These are phyloP conservation scores for Teratosphaeriaceae sp. DNA, from an alignment of 2,329 filamentous ascomycete genomes.

Conservation along the genomic window DNA sequence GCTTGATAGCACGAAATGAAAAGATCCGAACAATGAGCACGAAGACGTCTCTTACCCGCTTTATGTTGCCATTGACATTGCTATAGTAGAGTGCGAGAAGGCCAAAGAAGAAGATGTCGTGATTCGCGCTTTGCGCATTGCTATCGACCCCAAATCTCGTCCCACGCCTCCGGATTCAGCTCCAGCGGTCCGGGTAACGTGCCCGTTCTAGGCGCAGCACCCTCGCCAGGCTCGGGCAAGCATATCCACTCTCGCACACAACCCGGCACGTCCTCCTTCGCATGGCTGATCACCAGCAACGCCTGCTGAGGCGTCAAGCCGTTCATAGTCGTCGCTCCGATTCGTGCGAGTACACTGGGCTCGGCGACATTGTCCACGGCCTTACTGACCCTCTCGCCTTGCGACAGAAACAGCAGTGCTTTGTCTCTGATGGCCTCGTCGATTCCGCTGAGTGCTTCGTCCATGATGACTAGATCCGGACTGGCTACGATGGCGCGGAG, in stretches of 20 bases:
- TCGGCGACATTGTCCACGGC: conserved; percentile 15
- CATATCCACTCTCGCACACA: conserved; percentile 80
- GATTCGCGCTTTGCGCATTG: too few relatives aligned
- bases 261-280: conserved; percentile 82
- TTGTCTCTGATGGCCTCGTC: conserved; percentile 65
- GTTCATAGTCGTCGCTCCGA: conserved; percentile 45
- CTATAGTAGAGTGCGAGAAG: too few relatives aligned
- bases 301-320: conserved; percentile 69
- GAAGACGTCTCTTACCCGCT: too few relatives aligned
- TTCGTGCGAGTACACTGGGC: conserved; percentile 28
- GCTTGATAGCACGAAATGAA: too few relatives aligned
- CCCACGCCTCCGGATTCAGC: conserved; percentile 24
- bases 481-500: conserved; percentile 46
- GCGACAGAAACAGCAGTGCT: conserved; percentile 70
- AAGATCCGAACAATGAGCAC: too few relatives aligned
- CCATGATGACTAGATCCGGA: conserved; percentile 44
- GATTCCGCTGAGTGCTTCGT: conserved; percentile 47
- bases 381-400: conserved; percentile 30
- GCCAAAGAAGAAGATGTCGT: too few relatives aligned
- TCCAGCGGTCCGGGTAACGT: conserved; percentile 39
- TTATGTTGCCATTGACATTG: too few relatives aligned
- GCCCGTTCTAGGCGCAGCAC: conserved; percentile 56
- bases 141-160: conserved; percentile 23
- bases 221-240: conserved; percentile 67
- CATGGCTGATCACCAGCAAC: conserved; percentile 85